A percentile compares a stretch with the other conserved stretches of the same genome.
Evolutionary conservation across 495 filamentous ascomycete species (phyloP).

Genomic region (Aspergillus avenaceus): DNA sequence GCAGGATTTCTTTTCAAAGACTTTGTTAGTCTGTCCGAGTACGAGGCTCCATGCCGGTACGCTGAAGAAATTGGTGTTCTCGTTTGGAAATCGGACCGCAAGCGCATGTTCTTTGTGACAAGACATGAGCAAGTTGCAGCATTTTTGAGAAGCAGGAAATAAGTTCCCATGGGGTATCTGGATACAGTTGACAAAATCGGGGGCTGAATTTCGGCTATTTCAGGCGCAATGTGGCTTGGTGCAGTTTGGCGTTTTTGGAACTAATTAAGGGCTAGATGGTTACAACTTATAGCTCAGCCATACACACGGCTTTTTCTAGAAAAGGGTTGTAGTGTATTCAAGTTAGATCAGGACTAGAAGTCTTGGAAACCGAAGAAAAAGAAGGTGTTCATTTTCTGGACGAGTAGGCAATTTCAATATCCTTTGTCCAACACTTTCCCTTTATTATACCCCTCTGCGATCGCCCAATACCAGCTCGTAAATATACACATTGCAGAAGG

Average conservation of each 20-base stretch:
- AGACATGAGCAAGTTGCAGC: slow-evolving; percentile 78
- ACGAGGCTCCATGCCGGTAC: slow-evolving; percentile 67
- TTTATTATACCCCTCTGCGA: too few species aligned
- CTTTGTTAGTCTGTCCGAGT: slow-evolving; percentile 72
- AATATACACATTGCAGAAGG: not conserved
- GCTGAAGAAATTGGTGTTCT: slow-evolving; percentile 91
- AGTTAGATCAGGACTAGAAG: too few species aligned
- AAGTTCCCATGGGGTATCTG: slow-evolving; percentile 1
- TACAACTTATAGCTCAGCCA: too few species aligned
- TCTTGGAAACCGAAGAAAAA: too few species aligned
- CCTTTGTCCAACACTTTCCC: too few species aligned
- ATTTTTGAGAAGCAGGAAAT: slow-evolving; percentile 64
- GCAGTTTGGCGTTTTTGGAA: not conserved
- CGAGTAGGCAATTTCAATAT: too few species aligned
- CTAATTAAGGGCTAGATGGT: not conserved
- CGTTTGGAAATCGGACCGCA: slow-evolving; percentile 75
- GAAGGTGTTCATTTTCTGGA: too few species aligned
- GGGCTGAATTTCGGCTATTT: too few species aligned
- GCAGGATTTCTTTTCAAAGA: slow-evolving; percentile 86
- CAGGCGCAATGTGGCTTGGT: not conserved
- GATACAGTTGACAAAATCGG: not conserved
- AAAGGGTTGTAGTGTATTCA: too few species aligned
- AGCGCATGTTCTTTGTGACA: slow-evolving; percentile 82
- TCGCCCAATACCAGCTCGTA: too few species aligned
- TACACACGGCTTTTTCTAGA: too few species aligned